Percentiles rank a stretch among this genome's conserved stretches.
Evolutionary conservation across 495 filamentous ascomycete species (phyloP).

Genomic region (Neurospora sp.): DNA sequence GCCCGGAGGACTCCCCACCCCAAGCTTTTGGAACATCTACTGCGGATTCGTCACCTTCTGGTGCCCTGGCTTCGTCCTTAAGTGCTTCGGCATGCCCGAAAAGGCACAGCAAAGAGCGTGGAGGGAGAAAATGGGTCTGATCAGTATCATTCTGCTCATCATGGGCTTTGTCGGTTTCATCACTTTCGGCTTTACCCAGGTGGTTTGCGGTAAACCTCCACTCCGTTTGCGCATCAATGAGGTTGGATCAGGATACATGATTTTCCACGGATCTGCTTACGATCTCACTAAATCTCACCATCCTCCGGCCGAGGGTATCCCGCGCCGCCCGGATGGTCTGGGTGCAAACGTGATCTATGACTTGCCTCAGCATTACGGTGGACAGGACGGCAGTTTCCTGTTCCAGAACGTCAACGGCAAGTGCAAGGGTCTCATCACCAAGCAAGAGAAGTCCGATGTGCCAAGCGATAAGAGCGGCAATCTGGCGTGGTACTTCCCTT

Average conservation of each 20-base stretch:
- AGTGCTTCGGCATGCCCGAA: conserved; percentile 77
- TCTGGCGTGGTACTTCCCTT: conserved; percentile 96
- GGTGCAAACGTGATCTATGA: conserved; percentile 78
- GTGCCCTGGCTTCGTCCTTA: conserved; percentile 76
- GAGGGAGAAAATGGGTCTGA: conserved; percentile 97
- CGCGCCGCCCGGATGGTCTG: conserved; percentile 30
- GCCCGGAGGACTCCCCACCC: conserved; percentile 62
- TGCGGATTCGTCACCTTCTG: conserved; percentile 91
- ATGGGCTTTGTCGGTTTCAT: conserved; percentile 88
- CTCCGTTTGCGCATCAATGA: conserved; percentile 71
- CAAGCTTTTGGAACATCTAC: conserved; percentile 91
- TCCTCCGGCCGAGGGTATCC: conserved; percentile 69
- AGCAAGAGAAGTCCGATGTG: conserved; percentile 59
- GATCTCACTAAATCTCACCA: conserved; percentile 66
- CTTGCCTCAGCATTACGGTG: conserved; percentile 66
- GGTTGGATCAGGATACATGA: conserved; percentile 76
- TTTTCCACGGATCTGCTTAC: conserved; percentile 87
- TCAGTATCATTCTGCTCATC: conserved; percentile 85
- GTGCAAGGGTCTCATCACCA: conserved; percentile 85
- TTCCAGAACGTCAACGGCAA: conserved; percentile 98
- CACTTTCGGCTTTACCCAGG: conserved; percentile 90
- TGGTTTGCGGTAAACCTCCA: conserved; percentile 64
- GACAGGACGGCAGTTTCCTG: conserved; percentile 87
- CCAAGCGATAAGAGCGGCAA: conserved; percentile 64
- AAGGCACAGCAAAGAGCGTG: conserved; percentile 88